Conservation (phyloP, 176 grass and related monocot species). For the Saccharum spontaneum region DNA sequence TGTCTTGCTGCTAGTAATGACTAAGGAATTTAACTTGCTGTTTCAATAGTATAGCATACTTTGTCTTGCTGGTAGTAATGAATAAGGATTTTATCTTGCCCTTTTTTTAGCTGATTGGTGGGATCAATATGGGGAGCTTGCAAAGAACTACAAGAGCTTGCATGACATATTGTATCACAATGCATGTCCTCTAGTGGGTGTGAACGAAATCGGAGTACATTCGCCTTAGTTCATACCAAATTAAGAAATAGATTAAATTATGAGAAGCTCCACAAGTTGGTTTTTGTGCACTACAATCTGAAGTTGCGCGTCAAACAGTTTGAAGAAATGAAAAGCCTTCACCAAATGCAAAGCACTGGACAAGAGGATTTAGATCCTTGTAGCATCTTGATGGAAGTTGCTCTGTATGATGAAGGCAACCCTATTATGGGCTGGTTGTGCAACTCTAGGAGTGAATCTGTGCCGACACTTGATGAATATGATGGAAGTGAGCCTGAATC, state of each 20-base stretch:
- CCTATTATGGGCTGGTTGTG: too few species aligned
- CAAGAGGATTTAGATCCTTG: neutral
- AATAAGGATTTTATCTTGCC: too few species aligned
- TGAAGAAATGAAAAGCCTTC: neutral
- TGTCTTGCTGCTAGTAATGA: too few species aligned
- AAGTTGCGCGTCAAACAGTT: neutral
- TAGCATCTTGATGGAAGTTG: too few species aligned
- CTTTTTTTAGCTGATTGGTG: neutral
- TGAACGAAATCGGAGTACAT: neutral
- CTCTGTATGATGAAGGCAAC: too few species aligned
- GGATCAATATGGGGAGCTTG: neutral
- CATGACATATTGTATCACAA: neutral
- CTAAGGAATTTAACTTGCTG: too few species aligned
- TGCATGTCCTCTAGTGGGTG: neutral
- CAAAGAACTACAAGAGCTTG: neutral
- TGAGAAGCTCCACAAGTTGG: neutral
- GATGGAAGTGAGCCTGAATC: too few species aligned
- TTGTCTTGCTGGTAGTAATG: too few species aligned
- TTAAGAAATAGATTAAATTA: neutral
- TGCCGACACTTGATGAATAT: too few species aligned
- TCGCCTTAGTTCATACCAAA: neutral
- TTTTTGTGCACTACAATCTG: neutral
- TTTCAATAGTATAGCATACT: too few species aligned
- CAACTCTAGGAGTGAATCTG: too few species aligned
- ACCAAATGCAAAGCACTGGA: neutral